Evolutionary conservation across 1,139 yeast genomes (phyloP), one percentile per base, ranked within the genome.

Genomic region (Waltiozyma sp.): DNA sequence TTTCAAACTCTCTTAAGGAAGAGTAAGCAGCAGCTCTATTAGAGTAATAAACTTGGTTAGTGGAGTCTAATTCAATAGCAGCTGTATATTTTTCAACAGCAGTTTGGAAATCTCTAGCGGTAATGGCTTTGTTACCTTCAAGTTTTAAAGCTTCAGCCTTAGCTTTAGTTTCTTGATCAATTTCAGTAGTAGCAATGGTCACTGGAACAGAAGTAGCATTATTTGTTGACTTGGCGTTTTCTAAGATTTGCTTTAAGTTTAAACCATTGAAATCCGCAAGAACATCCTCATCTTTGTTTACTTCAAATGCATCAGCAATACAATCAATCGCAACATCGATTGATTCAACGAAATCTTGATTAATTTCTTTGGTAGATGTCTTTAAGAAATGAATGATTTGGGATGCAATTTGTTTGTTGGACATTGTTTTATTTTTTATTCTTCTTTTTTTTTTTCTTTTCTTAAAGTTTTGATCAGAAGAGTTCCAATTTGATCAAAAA

Each of bases 1-100:
- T 68, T 16, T 76, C 82, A 58, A 85, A 91, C 49, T 86, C 70
- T 47, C 79, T 73, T 39, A 75, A 61, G 9, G 95, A 86, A 16
- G 95, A 85, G 63, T 84, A 79, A 6, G 98, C 98, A 41, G 99
- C 98, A 16, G 99, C 97, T 61, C 99, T 78, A 68, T 91, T 91
- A 33, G 97, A 88, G 49, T 75, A 77, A 65, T 82, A 93, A 24
- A 93, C 85, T 15, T 88, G 89, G 60, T 88, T 88, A 15, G 72
- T 62, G 42, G 87, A 77, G 50, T 80, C 74, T 44, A 82, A 64
- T 28, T 66, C 77, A 49, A 89, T 77, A n/a, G 98, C 97, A 47
- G 75, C 76, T 11, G 95, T 73, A 64, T 91, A 91, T 53, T 82
- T 78, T 23, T 69, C 71, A 47, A 88, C 72, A 14, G 98, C 97